Conservation (phyloP, 139 green algal genomes). For the Microglena sp. region DNA sequence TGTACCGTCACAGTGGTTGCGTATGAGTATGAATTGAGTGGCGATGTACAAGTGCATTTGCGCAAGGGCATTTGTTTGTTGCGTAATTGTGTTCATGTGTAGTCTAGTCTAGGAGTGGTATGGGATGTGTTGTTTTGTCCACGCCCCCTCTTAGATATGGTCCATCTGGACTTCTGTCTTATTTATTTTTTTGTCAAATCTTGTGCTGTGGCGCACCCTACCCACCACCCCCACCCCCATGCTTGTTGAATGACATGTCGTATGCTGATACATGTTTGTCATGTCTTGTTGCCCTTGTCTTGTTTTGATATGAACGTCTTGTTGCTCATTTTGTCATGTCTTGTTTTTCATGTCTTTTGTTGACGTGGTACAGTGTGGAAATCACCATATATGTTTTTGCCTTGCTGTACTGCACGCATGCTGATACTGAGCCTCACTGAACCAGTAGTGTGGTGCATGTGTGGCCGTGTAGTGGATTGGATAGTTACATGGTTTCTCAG, state of each 20-base stretch:
- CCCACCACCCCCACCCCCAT: neutral
- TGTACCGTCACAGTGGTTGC: neutral
- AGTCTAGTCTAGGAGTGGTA: slow-evolving; percentile 14
- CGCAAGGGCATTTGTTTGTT: neutral
- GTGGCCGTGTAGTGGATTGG: too few relatives aligned
- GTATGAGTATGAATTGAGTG: neutral
- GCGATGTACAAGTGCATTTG: neutral
- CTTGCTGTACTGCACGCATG: too few relatives aligned
- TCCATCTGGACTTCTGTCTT: neutral
- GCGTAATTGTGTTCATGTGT: neutral
- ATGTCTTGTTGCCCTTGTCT: too few relatives aligned
- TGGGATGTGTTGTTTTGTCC: slow-evolving; percentile 6
- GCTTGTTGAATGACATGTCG: neutral
- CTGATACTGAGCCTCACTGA: too few relatives aligned
- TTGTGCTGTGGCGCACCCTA: neutral
- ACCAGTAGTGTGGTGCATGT: too few relatives aligned
- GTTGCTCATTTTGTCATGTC: too few relatives aligned
- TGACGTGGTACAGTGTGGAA: too few relatives aligned
- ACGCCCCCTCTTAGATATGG: neutral
- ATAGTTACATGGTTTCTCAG: too few relatives aligned
- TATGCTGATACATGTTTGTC: too few relatives aligned
- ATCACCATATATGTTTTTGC: too few relatives aligned
- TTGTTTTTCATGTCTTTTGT: too few relatives aligned
- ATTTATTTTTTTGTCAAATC: neutral
- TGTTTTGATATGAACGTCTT: too few relatives aligned